A percentile compares a stretch with the other conserved stretches of the same genome.
Conservation (phyloP, 139 green algal species). For the Volvox reticuliferus region DNA sequence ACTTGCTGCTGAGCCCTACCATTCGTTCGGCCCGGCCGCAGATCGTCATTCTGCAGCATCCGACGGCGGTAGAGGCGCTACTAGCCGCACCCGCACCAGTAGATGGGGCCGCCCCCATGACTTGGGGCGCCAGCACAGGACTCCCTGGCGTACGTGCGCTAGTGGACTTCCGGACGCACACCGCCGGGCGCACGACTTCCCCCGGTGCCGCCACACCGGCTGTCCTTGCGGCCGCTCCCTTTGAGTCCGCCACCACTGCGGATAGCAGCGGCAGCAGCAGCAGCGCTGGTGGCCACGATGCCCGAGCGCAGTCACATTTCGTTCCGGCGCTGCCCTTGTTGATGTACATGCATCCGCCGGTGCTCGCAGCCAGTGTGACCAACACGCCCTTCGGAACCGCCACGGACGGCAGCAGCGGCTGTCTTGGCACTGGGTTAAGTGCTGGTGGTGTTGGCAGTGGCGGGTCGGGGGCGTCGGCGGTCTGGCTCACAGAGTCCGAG, state of each 20-base stretch:
- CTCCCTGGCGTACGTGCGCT: too few species aligned
- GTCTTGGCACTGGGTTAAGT: neutral
- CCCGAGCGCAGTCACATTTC: neutral
- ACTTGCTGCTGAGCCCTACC: too few species aligned
- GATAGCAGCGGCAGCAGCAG: neutral
- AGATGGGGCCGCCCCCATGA: neutral
- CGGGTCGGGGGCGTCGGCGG: too few species aligned
- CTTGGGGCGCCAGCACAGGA: too few species aligned
- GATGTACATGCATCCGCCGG: slow-evolving; percentile 5
- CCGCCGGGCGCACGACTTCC: too few species aligned
- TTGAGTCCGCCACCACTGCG: neutral
- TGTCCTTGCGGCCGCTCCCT: neutral
- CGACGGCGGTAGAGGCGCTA: neutral
- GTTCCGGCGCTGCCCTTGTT: neutral
- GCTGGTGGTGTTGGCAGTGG: neutral
- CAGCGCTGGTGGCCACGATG: neutral
- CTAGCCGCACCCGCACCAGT: neutral
- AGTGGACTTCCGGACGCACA: too few species aligned
- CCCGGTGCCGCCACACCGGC: too few species aligned
- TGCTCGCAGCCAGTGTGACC: neutral
- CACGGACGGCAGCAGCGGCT: neutral
- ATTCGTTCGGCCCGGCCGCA: neutral
- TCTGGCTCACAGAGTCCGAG: neutral
- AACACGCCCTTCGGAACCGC: neutral
- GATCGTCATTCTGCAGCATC: neutral